Conservation (phyloP, 2,329 filamentous ascomycete genomes). For the Thielaviopsis populi region DNA sequence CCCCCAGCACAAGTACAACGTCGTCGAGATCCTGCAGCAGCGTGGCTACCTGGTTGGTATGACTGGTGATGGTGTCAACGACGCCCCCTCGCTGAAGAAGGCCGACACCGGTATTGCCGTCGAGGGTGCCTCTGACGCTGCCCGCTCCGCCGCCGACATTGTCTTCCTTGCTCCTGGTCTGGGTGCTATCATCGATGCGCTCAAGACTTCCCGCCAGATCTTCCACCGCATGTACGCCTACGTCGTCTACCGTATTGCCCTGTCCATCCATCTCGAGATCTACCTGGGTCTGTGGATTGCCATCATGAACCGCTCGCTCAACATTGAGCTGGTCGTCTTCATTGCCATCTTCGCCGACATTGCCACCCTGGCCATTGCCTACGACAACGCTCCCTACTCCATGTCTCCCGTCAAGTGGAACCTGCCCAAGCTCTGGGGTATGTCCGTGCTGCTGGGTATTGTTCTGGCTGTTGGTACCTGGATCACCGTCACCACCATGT, state of each 20-base stretch:
- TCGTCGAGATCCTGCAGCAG: constrained; percentile 85
- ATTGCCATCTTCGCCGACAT: constrained; percentile 92
- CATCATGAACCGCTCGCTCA: constrained; percentile 69
- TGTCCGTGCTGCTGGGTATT: constrained; percentile 70
- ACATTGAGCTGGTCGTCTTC: constrained; percentile 80
- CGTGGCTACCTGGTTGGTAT: constrained; percentile 89
- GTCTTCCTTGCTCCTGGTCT: constrained; percentile 86
- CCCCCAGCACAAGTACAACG: constrained; percentile 89
- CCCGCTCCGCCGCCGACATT: constrained; percentile 81
- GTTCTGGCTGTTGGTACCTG: constrained; percentile 73
- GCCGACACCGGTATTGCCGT: constrained; percentile 94
- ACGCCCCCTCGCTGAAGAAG: constrained; percentile 83
- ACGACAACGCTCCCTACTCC: constrained; percentile 81
- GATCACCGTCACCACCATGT: constrained; percentile 80
- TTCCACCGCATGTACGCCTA: constrained; percentile 97
- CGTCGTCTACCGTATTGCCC: constrained; percentile 85
- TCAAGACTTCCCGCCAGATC: constrained; percentile 87
- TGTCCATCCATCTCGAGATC: constrained; percentile 82
- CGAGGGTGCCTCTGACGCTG: constrained; percentile 80
- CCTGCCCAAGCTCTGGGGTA: constrained; percentile 77
- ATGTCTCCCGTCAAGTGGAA: constrained; percentile 89
- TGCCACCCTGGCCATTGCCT: constrained; percentile 80
- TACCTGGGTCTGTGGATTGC: constrained; percentile 87
- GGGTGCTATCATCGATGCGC: constrained; percentile 79
- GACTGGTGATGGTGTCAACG: constrained; percentile 93